Base-by-base conservation (phyloP, 192 early-diverging fungal genomes). In the Podila horticola region DNA sequence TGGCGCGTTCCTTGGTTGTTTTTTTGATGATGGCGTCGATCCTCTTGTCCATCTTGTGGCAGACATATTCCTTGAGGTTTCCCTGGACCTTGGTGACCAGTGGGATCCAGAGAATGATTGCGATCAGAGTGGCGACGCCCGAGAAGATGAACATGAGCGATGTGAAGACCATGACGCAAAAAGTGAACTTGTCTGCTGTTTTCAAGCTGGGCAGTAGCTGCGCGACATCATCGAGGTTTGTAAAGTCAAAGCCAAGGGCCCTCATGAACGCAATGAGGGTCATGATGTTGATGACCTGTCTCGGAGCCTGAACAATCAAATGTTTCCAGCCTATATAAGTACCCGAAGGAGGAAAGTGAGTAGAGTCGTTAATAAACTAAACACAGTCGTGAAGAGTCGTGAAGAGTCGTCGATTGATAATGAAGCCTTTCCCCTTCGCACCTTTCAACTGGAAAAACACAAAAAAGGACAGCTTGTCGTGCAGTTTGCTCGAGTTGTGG, bases 41-140 rank as follows among this genome's bases (percentile, higher is more conserved):
- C 90, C 94, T 66, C 75, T 95, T 95, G 81, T 95, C 94, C 60
- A 95, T 89, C 73, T 93, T 94, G 83, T 95, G 92, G 51, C 91
- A 93, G 64, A 91, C 92, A 76, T 93, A 95, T 65, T 95, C 94
- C 68, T 96, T 96, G 33, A 95, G 74, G 69, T 94, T 96, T 10
- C 94, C 94, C 49, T 89, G 88, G 55, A 96, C 91, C 19, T 87
- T 87, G 74, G 86, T 85, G 33, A 93, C 61, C 22, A 96, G 83
- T 12, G 94, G 94, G 33, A 96, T 77, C 84, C 95, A 96, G 24
- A 94, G 66, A 28, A 93, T 64, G 30, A 87, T 71, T 3, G 94
- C 93, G 22, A 85, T 51, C 0, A 93, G 41, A 30, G 93, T 86
- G 7, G 75, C 72, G 2, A 92, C 17, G 20, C 85, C 77, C 13